Evolutionary conservation across 2,329 filamentous ascomycete genomes (phyloP), one percentile per base, ranked within the genome.

Genomic region (Zasmidium cellare): DNA sequence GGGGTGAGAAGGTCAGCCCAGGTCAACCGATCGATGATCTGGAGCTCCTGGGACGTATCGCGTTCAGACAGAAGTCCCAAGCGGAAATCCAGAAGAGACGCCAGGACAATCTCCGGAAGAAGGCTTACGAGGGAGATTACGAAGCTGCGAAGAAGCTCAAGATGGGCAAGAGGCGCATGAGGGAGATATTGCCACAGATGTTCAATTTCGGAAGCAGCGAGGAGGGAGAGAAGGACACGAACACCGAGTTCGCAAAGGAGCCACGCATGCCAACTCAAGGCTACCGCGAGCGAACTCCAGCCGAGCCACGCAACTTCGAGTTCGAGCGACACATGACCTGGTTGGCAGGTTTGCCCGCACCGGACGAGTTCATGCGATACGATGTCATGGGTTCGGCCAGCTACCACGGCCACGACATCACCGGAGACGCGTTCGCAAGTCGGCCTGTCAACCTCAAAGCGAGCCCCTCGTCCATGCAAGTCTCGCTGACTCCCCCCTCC

Each of bases 141-240:
- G 56, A 63, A 20, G 61, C 61, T 3, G 61, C 61, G n/a, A 61
- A 54, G 51, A 63, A 61, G 51, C 20, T 60, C 9, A 52, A 55
- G 3, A 47, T 56, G 1, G 54, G 58, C 50, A 56, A 63, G 58
- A 58, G 53, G 48, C 47, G 46, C 9, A 51, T 63, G 53, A 23
- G 50, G 12, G 31, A 54, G 12, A 12, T 59, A 12, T 57, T 56
- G n/a, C 58, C 56, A 23, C 18, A 53, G 3, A 14, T 46, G 22
- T 46, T 16, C 16, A n/a, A 3, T 14, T 6, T 9, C n/a, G 35
- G 16, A 14, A 41, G 3, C n/a, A 28, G 11, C 6, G 6, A 28
- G 6, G 25, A 28, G 5, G 6, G 11, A 28, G 25, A 28, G 25
- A 11, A 11, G 25, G 11, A 11, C 25, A 28, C 5, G 25, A 28